Evolutionary conservation across 116 monocot genomes (phyloP), one percentile per base, ranked within the genome.

Genomic region (Papilionanthe hybrid): DNA sequence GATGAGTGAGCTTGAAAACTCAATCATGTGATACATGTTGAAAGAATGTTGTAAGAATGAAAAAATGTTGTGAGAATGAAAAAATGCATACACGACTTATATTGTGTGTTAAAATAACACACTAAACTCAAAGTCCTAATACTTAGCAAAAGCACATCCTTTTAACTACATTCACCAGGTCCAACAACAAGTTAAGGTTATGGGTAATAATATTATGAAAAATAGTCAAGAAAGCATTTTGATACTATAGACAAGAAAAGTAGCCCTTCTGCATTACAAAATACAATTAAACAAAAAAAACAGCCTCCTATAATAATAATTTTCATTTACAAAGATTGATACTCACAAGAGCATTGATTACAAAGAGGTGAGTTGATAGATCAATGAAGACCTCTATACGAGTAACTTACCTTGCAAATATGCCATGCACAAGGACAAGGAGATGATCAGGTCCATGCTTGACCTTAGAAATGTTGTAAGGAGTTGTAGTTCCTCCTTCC

Each of bases 341-440:
- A n/a, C 9, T 23, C 8, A 60, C 60, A 60, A 23, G 22, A 60
- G 60, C 5, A 22, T 15, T 53, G 53, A 53, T 60, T 60, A 60
- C n/a, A 60, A 60, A 60, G 8, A 60, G 60, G 23, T 60, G 23
- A 60, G 5, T 60, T 60, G 5, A 60, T 22, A 60, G 60, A 60
- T 60, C 23, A 60, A 25, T 60, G 60, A 60, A 60, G 60, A 22
- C 60, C 5, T 60, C 60, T 23, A 60, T 22, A 60, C 60, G 19
- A 7, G 27, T 41, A 42, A 73, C 23, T 65, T 89, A 97, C 94
- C 97, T 92, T 15, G 94, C 87, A 77, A 94, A 49, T 75, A 94
- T 97, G 68, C 97, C 97, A 83, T 94, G 97, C 45, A 97, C 97
- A 88, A 97, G 97, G 42, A 97, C 90, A 82, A 97, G 91, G 74